A percentile compares a stretch with the other conserved stretches of the same genome.
These are phyloP conservation scores for Leptographium lundbergii DNA, from an alignment of 2,329 filamentous ascomycete species.

Conservation along the genomic window DNA sequence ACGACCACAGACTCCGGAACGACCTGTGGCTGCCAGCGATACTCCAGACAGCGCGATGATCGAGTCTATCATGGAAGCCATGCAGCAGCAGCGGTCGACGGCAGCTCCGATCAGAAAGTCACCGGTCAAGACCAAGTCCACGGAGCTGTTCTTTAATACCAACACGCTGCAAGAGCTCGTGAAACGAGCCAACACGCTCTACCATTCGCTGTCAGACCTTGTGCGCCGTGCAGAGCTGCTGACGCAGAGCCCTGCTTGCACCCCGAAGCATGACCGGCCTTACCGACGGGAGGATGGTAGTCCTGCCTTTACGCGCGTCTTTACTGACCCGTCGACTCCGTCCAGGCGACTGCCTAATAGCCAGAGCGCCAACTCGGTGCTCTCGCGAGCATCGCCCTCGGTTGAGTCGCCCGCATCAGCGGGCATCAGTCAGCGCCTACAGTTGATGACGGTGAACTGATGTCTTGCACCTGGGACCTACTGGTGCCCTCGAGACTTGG, in stretches of 20 bases:
- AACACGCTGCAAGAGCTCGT: constrained; percentile 56
- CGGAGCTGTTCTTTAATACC: constrained; percentile 54
- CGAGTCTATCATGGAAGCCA: constrained; percentile 50
- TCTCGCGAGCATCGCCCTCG: constrained; percentile 29
- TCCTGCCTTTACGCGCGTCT: constrained; percentile 55
- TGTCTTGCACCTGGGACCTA: not conserved
- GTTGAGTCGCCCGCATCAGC: constrained; percentile 40
- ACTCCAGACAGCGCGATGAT: constrained; percentile 34
- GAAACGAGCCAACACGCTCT: constrained; percentile 46
- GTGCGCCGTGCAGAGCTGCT: constrained; percentile 47
- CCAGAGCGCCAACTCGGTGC: constrained; percentile 40
- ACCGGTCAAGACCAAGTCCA: constrained; percentile 22
- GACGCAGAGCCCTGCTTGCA: constrained; percentile 41
- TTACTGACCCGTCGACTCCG: constrained; percentile 48
- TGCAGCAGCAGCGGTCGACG: constrained; percentile 41
- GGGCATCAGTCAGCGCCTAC: constrained; percentile 40
- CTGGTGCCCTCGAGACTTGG: too few relatives aligned
- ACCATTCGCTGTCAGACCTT: constrained; percentile 45
- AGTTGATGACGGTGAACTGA: constrained; percentile 53
- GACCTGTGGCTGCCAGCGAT: constrained; percentile 14
- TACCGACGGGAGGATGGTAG: constrained; percentile 36
- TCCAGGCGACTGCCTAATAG: constrained; percentile 37
- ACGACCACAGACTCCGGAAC: constrained; percentile 27
- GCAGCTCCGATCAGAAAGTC: constrained; percentile 24
- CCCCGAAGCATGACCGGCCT: constrained; percentile 32